Conservation (phyloP, 2,329 filamentous ascomycete species). For the Ophiobolus disseminans region DNA sequence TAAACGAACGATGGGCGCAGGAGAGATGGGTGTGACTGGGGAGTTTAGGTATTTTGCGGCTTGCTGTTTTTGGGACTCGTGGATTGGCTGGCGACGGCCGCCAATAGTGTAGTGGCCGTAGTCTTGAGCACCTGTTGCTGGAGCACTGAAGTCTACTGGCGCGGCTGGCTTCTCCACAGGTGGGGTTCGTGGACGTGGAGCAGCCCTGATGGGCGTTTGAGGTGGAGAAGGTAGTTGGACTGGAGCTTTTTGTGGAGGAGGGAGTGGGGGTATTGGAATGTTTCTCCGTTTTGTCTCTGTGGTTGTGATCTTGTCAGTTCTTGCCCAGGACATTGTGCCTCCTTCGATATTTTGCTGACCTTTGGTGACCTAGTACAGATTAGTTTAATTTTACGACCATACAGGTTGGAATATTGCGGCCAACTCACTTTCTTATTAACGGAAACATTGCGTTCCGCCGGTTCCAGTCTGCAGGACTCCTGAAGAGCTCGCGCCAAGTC, state of each 20-base stretch:
- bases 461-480: conserved; percentile 3
- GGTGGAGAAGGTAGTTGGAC: conserved; percentile 4
- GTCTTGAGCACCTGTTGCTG: conserved; percentile 24
- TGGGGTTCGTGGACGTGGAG: conserved; percentile 11
- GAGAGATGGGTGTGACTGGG: conserved; percentile 13
- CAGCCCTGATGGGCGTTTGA: conserved; percentile 3
- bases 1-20: conserved; percentile 24
- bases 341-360: conserved; percentile 1
- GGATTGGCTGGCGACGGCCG: conserved; percentile 28
- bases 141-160: conserved; percentile 23
- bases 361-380: conserved; percentile 11
- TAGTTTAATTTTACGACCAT: too few relatives aligned
- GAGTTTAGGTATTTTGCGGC: conserved; percentile 7
- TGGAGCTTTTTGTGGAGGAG: conserved; percentile 5
- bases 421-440: conserved; percentile 12
- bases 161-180: conserved; percentile 12
- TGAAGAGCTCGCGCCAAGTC: conserved; percentile 12
- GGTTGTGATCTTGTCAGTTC: not conserved
- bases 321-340: not conserved
- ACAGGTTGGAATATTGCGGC: not conserved
- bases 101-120: conserved; percentile 30
- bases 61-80: conserved; percentile 28
- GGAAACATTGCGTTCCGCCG: not conserved
- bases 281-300: conserved; percentile 1
- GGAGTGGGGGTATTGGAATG: conserved; percentile 5